Evolutionary conservation across 331 rosid genomes (phyloP), one percentile per base, ranked within the genome.

Genomic region (Arachis monticola): DNA sequence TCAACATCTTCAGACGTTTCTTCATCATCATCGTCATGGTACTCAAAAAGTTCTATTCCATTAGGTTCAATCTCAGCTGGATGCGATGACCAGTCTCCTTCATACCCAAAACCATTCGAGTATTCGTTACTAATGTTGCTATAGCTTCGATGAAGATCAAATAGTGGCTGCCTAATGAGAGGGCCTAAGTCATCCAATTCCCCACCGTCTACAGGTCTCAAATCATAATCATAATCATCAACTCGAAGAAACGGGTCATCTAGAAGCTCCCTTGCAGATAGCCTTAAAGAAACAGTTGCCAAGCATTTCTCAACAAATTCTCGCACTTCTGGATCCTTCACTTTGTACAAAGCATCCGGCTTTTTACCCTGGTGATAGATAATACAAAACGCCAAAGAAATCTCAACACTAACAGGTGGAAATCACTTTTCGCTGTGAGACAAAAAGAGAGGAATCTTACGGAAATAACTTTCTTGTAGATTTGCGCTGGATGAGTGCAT

Each of bases 401-500:
- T 82, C 69, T 78, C 58, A 51, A 50, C 67, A 47, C 70, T 67
- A 10, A 10, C 35, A 46, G 64, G 57, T 3, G 57, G 2, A 74
- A 53, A 38, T 31, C 8, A 10, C 70, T 66, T 67, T 41, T 72
- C 12, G 41, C 10, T 0, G 13, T 64, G 35, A 70, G 52, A n/a
- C 35, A 62, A 42, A 73, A 77, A 69, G 79, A 73, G 58, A 77
- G 76, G 41, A 65, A 67, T 77, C 99, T 88, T 90, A 94, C 99
- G 64, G 96, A 90, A 74, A 83, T 72, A 79, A 94, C 99, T 92
- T 92, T 94, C 92, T 92, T 92, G 90, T 94, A 94, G 71, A 94
- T 94, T 83, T 94, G 97, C 41, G 91, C 99, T 13, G 99, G 96
- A 85, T 94, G 97, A 79, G 77, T 80, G 78, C 99, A 94, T 87